A percentile compares a stretch with the other conserved stretches of the same genome.
Conservation (phyloP, 257 asterid genomes). For the Jacaranda mimosifolia region DNA sequence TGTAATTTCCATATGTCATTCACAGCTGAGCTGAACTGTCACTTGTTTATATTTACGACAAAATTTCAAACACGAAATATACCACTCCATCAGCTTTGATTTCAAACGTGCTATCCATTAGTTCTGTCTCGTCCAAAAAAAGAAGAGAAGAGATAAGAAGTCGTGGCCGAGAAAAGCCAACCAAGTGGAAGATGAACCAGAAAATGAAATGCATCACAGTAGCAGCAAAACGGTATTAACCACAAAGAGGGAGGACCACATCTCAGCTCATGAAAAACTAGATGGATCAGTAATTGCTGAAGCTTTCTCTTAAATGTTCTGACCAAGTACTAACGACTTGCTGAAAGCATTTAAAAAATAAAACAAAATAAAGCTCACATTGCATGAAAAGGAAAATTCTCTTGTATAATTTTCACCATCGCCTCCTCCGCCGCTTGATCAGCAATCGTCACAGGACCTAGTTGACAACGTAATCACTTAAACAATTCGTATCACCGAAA, state of each 20-base stretch:
- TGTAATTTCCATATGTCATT: not conserved
- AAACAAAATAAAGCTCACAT: conserved; percentile 54
- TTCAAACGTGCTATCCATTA: not conserved
- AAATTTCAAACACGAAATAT: not conserved
- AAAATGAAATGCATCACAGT: no score
- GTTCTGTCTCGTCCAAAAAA: not conserved
- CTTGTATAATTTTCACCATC: conserved; percentile 80
- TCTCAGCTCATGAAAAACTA: not conserved
- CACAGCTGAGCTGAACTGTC: not conserved
- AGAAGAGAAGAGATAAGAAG: not conserved
- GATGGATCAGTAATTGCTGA: no score
- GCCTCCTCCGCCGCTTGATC: conserved; percentile 95
- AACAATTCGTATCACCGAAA: not conserved
- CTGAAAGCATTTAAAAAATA: not conserved
- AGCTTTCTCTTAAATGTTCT: not conserved
- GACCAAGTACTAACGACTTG: not conserved
- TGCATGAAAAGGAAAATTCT: conserved; percentile 81
- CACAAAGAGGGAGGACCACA: not conserved
- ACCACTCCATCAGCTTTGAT: conserved; percentile 9
- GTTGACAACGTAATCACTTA: conserved; percentile 30
- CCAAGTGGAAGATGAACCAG: not conserved
- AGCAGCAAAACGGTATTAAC: not conserved
- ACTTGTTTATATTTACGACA: not conserved
- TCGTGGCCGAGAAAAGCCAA: not conserved
- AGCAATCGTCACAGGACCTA: conserved; percentile 98